Conservation (phyloP, 2,329 filamentous ascomycete species). For the Aspergillus ustus region DNA sequence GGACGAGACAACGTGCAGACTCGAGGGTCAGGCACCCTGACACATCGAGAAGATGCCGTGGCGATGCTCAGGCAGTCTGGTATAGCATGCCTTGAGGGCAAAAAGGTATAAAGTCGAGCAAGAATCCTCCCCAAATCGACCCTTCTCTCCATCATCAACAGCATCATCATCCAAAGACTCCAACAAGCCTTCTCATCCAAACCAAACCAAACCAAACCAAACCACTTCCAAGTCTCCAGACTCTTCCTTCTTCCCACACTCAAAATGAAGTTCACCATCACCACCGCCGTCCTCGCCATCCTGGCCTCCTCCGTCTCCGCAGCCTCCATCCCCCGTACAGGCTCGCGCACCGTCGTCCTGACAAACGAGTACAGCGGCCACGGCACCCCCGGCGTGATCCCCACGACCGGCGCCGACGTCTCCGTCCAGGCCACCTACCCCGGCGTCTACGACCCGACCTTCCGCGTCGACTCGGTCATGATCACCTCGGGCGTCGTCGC, state of each 20-base stretch:
- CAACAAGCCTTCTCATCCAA: not conserved
- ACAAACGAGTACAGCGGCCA: constrained; percentile 9
- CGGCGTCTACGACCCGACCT: not conserved
- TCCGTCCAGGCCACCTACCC: constrained; percentile 1
- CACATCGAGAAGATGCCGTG: not conserved
- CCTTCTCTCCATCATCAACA: not conserved
- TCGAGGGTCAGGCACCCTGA: not conserved
- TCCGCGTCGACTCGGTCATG: constrained; percentile 10
- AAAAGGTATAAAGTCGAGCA: not conserved
- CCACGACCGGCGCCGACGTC: not conserved
- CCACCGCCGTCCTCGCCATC: constrained; percentile 8
- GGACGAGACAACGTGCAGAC: not conserved
- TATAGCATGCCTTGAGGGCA: not conserved
- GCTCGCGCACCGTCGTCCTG: constrained; percentile 4
- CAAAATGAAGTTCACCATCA: constrained; percentile 8
- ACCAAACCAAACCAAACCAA: not conserved
- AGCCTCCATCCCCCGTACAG: not conserved
- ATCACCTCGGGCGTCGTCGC: constrained; percentile 2
- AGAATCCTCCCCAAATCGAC: not conserved
- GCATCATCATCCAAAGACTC: not conserved
- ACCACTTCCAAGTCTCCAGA: not conserved
- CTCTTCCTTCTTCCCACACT: not conserved
- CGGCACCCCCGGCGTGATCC: constrained; percentile 3
- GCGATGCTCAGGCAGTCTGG: not conserved
- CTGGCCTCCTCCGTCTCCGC: not conserved